Evolutionary conservation across 768 basidiomycete genomes (phyloP), one percentile per base, ranked within the genome.

Genomic region (Phanerochaete sordida): DNA sequence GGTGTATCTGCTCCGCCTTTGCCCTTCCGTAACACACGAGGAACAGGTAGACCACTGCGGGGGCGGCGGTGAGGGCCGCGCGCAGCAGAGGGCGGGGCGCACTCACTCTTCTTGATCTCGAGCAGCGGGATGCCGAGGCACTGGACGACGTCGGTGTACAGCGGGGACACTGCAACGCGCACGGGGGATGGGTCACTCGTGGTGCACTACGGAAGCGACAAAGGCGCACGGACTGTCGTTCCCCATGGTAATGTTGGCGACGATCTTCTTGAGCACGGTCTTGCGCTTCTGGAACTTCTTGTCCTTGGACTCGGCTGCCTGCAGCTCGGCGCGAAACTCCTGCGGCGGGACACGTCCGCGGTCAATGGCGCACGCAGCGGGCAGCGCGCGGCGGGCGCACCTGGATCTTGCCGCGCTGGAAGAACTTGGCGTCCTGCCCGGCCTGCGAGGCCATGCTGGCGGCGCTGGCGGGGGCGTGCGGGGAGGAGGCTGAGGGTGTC

Each of bases 191-290:
- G 48, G 23, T 54, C 21, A 61, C 50, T 61, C 35, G 23, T 23
- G 21, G 50, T 4, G 47, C 50, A 51, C 24, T 26, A 44, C 21
- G 24, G 65, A 61, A 26, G 35, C 19, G 24, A 52, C 37, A 21
- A 39, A 43, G 19, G 27, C 53, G 57, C 72, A 85, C 94, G 76
- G 71, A 97, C 96, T 95, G 75, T 98, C 95, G 70, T 95, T 97
- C 46, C 97, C 97, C 95, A 99, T 98, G 3, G 97, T 99, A 74
- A 98, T 98, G 74, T 98, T 98, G 44, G 97, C 97, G 13, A 98
- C 94, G 61, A 98, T 90, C 79, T 95, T 96, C 83, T 99, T 98
- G 67, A 98, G 76, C 21, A 93, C 90, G 0, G 86, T 95, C 83
- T 95, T 98, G 68, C 95, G 84, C 75, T 95, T 95, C 66, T 85